Base-by-base conservation (phyloP, 2,329 filamentous ascomycete species). In the Didymella sp. region DNA sequence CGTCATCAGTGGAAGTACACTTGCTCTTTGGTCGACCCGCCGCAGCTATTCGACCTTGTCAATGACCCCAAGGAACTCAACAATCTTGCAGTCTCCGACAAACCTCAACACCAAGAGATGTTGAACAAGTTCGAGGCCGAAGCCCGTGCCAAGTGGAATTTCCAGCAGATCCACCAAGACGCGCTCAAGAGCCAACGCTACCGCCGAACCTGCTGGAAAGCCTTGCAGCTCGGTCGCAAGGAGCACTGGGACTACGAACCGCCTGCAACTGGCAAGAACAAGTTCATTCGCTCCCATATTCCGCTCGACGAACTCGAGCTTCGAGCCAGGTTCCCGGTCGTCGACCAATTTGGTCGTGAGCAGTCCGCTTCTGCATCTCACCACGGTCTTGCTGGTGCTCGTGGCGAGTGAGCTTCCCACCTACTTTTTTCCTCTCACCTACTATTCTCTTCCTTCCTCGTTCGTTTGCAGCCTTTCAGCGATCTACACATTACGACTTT, bases 1-100 rank as follows among this genome's bases (percentile, higher is more conserved):
- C 88, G 92, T 51, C 91, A 91, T 8, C 83, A 85, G 43, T 97
- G 91, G 91, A 97, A 97, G 81, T 96, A 92, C 76, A 87, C 95
- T 62, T 92, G 86, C 61, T 96, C 92, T 69, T 87, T 92, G 6
- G 88, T 88, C 21, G 93, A 97, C 72, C 88, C 89, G 28, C 88
- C 90, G 27, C 91, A 95, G 79, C 84, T 97, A 12, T 97, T 87
- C 81, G 90, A 97, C 77, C 81, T 97, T 6, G 81, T 82, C 41
- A 76, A 80, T 19, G 93, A 97, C 70, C 91, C 92, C 0, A 78
- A 87, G 30, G 92, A 96, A 78, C 77, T 91, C n/a, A 79, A 83
- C 63, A 94, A 96, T 75, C 79, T 96, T 49, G 86, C 79, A 19
- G 73, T 68, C 11, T 80, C 76, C 50, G 63, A 71, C 9, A 73